A percentile compares a stretch with the other conserved stretches of the same genome.
These are phyloP conservation scores for Blastocystis sp. DNA, from an alignment of 352 stramenopile species.

Conservation along the genomic window DNA sequence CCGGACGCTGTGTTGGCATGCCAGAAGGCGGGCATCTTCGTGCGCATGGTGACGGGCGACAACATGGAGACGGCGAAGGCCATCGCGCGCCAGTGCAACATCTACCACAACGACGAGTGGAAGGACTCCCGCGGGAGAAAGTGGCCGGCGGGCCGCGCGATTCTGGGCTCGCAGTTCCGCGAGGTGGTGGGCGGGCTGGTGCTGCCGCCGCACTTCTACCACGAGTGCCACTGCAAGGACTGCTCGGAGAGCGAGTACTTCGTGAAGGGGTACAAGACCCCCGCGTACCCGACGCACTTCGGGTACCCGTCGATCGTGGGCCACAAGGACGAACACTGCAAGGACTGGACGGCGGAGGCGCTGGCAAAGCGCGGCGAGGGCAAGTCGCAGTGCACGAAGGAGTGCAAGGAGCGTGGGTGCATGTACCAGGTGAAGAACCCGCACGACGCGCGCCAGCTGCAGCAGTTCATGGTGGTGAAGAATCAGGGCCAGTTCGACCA, in stretches of 20 bases:
- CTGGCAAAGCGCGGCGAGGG: background rate
- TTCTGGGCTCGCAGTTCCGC: constrained; percentile 87
- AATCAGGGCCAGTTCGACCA: constrained; percentile 69
- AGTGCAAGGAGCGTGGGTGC: constrained; percentile 61
- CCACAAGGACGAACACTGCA: constrained; percentile 40
- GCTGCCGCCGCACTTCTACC: constrained; percentile 62
- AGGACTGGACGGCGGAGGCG: constrained; percentile 42
- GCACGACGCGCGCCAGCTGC: constrained; percentile 37
- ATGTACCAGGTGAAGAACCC: constrained; percentile 59
- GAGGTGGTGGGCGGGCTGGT: constrained; percentile 73
- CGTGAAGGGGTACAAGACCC: constrained; percentile 70
- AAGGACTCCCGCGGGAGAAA: constrained; percentile 68
- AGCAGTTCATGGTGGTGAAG: constrained; percentile 50
- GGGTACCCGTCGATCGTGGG: constrained; percentile 57
- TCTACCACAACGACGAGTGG: constrained; percentile 76
- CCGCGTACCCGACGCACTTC: constrained; percentile 71
- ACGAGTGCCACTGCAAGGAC: constrained; percentile 67
- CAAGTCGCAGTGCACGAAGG: constrained; percentile 43
- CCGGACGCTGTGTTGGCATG: constrained; percentile 87
- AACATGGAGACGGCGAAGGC: constrained; percentile 93
- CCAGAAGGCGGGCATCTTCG: constrained; percentile 90
- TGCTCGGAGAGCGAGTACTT: constrained; percentile 82
- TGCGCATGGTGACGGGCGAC: constrained; percentile 98
- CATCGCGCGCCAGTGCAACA: constrained; percentile 91
- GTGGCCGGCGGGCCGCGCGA: constrained; percentile 75